These are phyloP conservation scores for Ogataea wickerhamii DNA, from an alignment of 805 yeast genomes.

Conservation along the genomic window DNA sequence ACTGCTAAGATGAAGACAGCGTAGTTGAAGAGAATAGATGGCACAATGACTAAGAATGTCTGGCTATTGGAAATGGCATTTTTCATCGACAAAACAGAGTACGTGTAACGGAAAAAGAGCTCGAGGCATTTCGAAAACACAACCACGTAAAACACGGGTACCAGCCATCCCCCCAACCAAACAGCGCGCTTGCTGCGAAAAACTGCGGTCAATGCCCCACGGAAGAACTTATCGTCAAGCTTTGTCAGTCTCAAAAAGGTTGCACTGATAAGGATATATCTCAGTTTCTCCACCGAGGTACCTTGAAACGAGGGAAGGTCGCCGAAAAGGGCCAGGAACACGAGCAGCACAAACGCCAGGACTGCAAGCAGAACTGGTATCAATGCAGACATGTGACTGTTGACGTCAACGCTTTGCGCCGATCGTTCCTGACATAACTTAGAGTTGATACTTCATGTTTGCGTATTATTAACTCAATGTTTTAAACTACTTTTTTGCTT, in stretches of 20 bases:
- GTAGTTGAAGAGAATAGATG: slow-evolving; percentile 34
- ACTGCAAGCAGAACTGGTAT: slow-evolving; percentile 4
- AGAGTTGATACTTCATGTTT: too few relatives aligned
- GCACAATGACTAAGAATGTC: slow-evolving; percentile 26
- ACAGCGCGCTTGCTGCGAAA: slow-evolving; percentile 7
- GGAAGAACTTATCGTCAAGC: slow-evolving; percentile 24
- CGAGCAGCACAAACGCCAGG: slow-evolving; percentile 11
- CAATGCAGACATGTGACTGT: slow-evolving; percentile 1
- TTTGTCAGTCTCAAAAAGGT: slow-evolving; percentile 2
- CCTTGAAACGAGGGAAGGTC: slow-evolving; percentile 41
- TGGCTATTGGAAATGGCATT: slow-evolving; percentile 7
- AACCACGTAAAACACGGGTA: slow-evolving; percentile 40
- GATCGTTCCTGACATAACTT: too few relatives aligned
- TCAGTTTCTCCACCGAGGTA: slow-evolving; percentile 30
- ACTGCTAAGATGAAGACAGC: slow-evolving; percentile 37
- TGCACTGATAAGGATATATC: slow-evolving; percentile 11
- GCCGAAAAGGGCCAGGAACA: slow-evolving; percentile 43
- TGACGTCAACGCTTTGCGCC: too few relatives aligned
- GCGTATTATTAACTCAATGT: too few relatives aligned
- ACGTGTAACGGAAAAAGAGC: slow-evolving; percentile 25
- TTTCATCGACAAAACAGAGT: slow-evolving; percentile 12
- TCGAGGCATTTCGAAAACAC: slow-evolving; percentile 31
- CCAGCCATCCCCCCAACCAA: slow-evolving; percentile 37
- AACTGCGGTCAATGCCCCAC: slow-evolving; percentile 19
- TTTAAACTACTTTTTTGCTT: too few relatives aligned